These are phyloP conservation scores for Phaseolus lunatus DNA, from an alignment of 306 rosid genomes.

Conservation along the genomic window DNA sequence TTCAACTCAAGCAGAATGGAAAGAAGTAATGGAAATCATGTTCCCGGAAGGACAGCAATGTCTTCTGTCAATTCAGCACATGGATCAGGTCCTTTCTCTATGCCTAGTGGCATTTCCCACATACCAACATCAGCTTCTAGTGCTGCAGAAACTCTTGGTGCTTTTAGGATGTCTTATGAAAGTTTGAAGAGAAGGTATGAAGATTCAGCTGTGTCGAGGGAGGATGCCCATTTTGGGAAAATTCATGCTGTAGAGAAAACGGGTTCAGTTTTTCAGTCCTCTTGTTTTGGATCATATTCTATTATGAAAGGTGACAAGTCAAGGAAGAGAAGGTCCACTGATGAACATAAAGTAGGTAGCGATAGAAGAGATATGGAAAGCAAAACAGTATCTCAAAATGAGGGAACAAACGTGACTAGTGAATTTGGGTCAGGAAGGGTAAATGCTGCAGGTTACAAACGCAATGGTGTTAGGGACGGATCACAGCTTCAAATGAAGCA, in stretches of 20 bases:
- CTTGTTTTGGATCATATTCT: constrained; percentile 44
- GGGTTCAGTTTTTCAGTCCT: constrained; percentile 48
- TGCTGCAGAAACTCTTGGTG: constrained; percentile 55
- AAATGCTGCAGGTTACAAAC: constrained; percentile 47
- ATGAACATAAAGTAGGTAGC: constrained; percentile 41
- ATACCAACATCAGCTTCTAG: constrained; percentile 43
- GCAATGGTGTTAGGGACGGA: constrained; percentile 49
- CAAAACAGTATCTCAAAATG: constrained; percentile 43
- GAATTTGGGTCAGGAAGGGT: constrained; percentile 53
- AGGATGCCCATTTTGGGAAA: constrained; percentile 42
- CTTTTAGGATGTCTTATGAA: constrained; percentile 43
- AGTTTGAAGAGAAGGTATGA: constrained; percentile 57
- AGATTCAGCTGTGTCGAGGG: constrained; percentile 45
- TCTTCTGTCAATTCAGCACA: constrained; percentile 47
- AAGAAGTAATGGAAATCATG: constrained; percentile 34
- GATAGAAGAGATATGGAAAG: constrained; percentile 35
- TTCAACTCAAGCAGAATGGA: constrained; percentile 48
- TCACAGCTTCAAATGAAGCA: constrained; percentile 54
- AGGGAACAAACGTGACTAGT: constrained; percentile 45
- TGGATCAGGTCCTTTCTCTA: constrained; percentile 49
- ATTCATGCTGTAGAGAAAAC: constrained; percentile 45
- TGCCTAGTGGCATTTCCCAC: constrained; percentile 41
- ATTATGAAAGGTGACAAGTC: constrained; percentile 50
- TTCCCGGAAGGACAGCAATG: constrained; percentile 50
- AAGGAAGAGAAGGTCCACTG: constrained; percentile 49